phyloP scores from a whole-genome alignment of 192 early-diverging fungal species.

The Linnemannia zychae region DNA sequence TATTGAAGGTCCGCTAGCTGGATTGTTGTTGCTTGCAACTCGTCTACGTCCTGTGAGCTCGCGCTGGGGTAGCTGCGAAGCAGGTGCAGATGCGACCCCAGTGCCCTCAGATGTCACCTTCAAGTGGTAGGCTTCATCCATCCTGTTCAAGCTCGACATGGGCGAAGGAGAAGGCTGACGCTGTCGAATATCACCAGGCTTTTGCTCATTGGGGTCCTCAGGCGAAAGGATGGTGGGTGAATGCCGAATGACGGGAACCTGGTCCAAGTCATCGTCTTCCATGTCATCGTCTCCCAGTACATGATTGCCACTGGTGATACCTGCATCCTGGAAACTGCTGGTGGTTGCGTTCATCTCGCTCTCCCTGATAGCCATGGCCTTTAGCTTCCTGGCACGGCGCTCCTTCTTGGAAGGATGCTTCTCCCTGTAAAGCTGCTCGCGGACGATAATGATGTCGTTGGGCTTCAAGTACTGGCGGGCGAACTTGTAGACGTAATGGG shows the following conservation, averaged over 20 bases:
- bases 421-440: slow-evolving; percentile 73
- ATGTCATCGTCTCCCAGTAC: slow-evolving; percentile 39
- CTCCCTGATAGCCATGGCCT: slow-evolving; percentile 33
- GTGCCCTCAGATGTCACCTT: slow-evolving; percentile 20
- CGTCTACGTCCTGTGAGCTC: slow-evolving; percentile 44
- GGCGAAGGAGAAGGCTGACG: slow-evolving; percentile 42
- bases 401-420: slow-evolving; percentile 56
- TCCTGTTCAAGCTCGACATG: slow-evolving; percentile 32
- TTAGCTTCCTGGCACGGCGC: slow-evolving; percentile 49
- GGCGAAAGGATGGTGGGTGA: slow-evolving; percentile 49
- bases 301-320: slow-evolving; percentile 30
- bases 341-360: slow-evolving; percentile 30
- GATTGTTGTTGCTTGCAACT: slow-evolving; percentile 29
- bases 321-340: slow-evolving; percentile 31
- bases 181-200: slow-evolving; percentile 47
- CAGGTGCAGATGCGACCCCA: background rate
- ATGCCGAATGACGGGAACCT: slow-evolving; percentile 46
- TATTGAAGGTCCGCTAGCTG: background rate
- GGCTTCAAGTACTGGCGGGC: slow-evolving; percentile 79
- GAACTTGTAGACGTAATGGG: slow-evolving; percentile 78
- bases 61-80: slow-evolving; percentile 14
- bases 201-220: slow-evolving; percentile 39
- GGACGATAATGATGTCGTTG: slow-evolving; percentile 87
- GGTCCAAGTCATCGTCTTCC: slow-evolving; percentile 43
- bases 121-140: slow-evolving; percentile 38